Evolutionary conservation across 2,329 filamentous ascomycete species (phyloP).

Genomic region (Tolypocladium inflatum): DNA sequence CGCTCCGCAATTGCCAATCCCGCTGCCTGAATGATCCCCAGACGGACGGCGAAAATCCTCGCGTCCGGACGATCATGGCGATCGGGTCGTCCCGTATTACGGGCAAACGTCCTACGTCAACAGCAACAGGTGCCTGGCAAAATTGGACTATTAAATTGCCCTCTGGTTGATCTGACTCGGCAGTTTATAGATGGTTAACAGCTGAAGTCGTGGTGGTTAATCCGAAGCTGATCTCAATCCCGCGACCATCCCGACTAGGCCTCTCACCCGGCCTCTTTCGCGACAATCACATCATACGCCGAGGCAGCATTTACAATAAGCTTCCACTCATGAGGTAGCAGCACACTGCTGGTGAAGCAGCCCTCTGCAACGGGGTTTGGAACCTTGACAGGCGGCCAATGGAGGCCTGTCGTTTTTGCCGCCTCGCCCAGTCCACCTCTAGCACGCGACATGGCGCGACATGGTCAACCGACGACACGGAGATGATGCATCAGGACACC

Average conservation of each 20-base stretch:
- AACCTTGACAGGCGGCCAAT: neutral
- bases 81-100: neutral
- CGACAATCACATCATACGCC: neutral
- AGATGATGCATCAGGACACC: neutral
- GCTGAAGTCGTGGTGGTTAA: neutral
- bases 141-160: too few species aligned
- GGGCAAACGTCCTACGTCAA: neutral
- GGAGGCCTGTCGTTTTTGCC: neutral
- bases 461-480: neutral
- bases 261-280: neutral
- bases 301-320: neutral
- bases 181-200: neutral
- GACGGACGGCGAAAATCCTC: neutral
- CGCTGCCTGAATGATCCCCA: neutral
- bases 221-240: neutral
- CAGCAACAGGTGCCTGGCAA: too few species aligned
- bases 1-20: neutral
- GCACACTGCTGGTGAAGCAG: neutral
- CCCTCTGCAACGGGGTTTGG: neutral
- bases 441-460: neutral
- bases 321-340: neutral
- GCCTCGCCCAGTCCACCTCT: neutral
- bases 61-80: neutral
- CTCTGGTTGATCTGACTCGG: too few species aligned
- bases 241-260: neutral